These are phyloP conservation scores for Hibiscus trionum DNA, from an alignment of 345 rosid species.

Conservation along the genomic window DNA sequence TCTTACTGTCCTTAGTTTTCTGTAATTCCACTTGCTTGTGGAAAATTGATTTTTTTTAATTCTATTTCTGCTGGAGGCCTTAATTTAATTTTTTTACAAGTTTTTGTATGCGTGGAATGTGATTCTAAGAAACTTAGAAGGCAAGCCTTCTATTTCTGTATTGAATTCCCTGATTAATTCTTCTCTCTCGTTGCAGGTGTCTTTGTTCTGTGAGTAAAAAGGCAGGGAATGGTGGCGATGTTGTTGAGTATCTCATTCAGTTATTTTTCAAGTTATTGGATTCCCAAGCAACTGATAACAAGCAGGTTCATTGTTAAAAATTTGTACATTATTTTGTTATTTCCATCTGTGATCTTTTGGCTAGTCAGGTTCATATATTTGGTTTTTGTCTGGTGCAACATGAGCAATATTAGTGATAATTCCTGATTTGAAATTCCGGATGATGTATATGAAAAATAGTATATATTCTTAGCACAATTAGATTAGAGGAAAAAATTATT, in stretches of 20 bases:
- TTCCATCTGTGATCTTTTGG: not conserved
- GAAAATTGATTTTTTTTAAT: not conserved
- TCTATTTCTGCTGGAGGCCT: not conserved
- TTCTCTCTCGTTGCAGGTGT: conserved; percentile 48
- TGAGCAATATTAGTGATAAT: not conserved
- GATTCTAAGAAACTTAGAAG: not conserved
- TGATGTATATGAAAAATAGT: not conserved
- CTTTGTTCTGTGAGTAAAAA: conserved; percentile 78
- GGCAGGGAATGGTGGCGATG: conserved; percentile 61
- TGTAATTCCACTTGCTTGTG: not conserved
- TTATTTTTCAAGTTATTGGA: conserved; percentile 83
- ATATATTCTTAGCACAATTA: not conserved
- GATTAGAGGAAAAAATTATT: not conserved
- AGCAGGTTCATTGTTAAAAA: conserved; percentile 57
- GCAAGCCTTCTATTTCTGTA: not conserved
- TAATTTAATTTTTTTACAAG: not conserved
- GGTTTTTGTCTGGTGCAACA: not conserved
- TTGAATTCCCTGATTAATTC: conserved; percentile 1
- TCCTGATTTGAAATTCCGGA: not conserved
- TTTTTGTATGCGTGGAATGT: not conserved
- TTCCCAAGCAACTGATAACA: conserved; percentile 57
- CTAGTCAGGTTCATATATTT: not conserved
- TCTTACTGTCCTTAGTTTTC: not conserved
- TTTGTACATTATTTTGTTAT: not conserved
- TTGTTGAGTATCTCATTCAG: conserved; percentile 78